A percentile compares a stretch with the other conserved stretches of the same genome.
These are phyloP conservation scores for Ophiocordyceps unilateralis DNA, from an alignment of 2,329 filamentous ascomycete species.

Conservation along the genomic window DNA sequence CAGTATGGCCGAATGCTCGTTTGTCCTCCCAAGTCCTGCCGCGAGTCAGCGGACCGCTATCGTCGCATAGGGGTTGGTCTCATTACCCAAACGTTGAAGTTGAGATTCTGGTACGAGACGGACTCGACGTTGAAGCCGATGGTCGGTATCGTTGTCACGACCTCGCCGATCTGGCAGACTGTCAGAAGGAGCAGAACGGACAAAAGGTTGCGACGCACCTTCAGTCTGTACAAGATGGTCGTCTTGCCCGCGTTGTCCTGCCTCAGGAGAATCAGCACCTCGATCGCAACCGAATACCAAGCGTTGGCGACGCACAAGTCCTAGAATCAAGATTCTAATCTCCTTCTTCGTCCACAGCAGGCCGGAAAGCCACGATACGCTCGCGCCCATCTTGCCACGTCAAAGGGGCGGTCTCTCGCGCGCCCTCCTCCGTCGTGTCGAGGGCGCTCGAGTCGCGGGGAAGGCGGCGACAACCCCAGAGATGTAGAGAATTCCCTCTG, in stretches of 20 bases:
- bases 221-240: slow-evolving; percentile 86
- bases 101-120: slow-evolving; percentile 94
- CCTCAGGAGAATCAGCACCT: slow-evolving; percentile 5
- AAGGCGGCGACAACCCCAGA: neutral
- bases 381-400: slow-evolving; percentile 38
- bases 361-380: slow-evolving; percentile 51
- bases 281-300: neutral
- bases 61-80: neutral
- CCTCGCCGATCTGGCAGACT: slow-evolving; percentile 67
- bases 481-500: neutral
- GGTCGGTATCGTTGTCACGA: slow-evolving; percentile 96
- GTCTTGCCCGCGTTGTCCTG: slow-evolving; percentile 98
- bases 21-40: slow-evolving; percentile 79
- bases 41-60: neutral
- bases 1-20: slow-evolving; percentile 98
- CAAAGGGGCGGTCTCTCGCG: no score
- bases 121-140: slow-evolving; percentile 99
- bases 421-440: neutral
- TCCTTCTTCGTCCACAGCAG: slow-evolving; percentile 90
- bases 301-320: slow-evolving; percentile 57
- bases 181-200: neutral
- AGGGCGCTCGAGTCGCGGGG: neutral
- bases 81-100: slow-evolving; percentile 94
- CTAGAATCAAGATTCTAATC: slow-evolving; percentile 87
- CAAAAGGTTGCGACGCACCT: slow-evolving; percentile 34